Evolutionary conservation across 2,329 filamentous ascomycete genomes (phyloP).

Genomic region (Rosellinia necatrix): DNA sequence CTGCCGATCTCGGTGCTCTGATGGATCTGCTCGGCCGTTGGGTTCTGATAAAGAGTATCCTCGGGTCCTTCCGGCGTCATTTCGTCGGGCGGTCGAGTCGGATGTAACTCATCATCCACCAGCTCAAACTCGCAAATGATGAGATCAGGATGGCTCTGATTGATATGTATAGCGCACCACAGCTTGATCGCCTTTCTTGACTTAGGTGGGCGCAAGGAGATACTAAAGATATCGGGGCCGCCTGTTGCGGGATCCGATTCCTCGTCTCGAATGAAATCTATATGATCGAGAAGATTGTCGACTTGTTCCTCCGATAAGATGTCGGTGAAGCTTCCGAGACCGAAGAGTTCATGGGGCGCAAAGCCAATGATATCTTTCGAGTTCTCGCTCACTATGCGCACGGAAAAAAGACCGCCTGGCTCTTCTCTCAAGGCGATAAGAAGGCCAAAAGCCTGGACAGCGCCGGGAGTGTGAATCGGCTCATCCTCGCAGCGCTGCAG

Average conservation of each 20-base stretch:
- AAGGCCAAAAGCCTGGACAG: slow-evolving; percentile 79
- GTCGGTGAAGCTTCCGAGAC: slow-evolving; percentile 75
- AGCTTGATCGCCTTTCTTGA: slow-evolving; percentile 67
- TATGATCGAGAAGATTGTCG: slow-evolving; percentile 81
- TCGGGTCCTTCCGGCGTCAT: slow-evolving; percentile 66
- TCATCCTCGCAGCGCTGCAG: slow-evolving; percentile 88
- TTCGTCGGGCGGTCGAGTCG: slow-evolving; percentile 67
- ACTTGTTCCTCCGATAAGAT: slow-evolving; percentile 82
- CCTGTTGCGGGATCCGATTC: slow-evolving; percentile 74
- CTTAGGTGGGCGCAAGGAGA: slow-evolving; percentile 68
- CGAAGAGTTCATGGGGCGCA: slow-evolving; percentile 75
- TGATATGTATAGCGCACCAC: slow-evolving; percentile 87
- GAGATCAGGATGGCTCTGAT: slow-evolving; percentile 67
- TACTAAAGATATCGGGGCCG: slow-evolving; percentile 83
- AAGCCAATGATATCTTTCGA: slow-evolving; percentile 76
- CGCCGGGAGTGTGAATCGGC: slow-evolving; percentile 85
- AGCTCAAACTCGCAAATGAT: slow-evolving; percentile 89
- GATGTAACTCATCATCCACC: slow-evolving; percentile 74
- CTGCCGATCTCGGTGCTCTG: slow-evolving; percentile 78
- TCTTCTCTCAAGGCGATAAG: slow-evolving; percentile 77
- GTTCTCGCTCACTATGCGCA: slow-evolving; percentile 82
- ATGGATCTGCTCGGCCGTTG: slow-evolving; percentile 73
- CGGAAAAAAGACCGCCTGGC: slow-evolving; percentile 66
- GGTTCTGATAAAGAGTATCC: slow-evolving; percentile 74
- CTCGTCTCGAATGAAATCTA: slow-evolving; percentile 86